Conservation (phyloP, 2,329 filamentous ascomycete genomes). For the Neobulgaria alba region DNA sequence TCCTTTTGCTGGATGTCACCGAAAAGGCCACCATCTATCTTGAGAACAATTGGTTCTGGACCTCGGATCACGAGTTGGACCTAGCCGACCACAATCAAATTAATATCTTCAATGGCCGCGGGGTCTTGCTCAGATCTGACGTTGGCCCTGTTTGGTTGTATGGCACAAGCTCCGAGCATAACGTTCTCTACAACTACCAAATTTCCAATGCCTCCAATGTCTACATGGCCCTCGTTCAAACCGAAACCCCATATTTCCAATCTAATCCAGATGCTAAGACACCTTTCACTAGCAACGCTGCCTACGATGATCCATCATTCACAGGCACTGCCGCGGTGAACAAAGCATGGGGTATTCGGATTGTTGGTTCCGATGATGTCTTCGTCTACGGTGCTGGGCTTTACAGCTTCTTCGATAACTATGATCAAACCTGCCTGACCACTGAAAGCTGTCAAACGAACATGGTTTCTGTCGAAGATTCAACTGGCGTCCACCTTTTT, state of each 20-base stretch:
- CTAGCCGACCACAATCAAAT: constrained; percentile 65
- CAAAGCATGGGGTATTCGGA: constrained; percentile 70
- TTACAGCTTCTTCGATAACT: constrained; percentile 82
- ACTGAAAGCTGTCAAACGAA: constrained; percentile 67
- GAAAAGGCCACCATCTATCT: constrained; percentile 61
- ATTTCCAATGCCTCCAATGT: constrained; percentile 68
- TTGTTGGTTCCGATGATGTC: constrained; percentile 57
- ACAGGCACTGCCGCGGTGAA: constrained; percentile 34
- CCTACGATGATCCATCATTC: constrained; percentile 63
- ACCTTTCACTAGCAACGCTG: constrained; percentile 51
- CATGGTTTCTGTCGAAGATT: constrained; percentile 66
- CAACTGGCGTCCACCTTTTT: constrained; percentile 49
- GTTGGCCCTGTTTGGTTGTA: constrained; percentile 73
- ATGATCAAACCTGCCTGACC: constrained; percentile 59
- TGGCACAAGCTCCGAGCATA: constrained; percentile 63
- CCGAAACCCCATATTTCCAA: constrained; percentile 85
- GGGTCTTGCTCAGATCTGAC: constrained; percentile 56
- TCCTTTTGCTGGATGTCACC: constrained; percentile 60
- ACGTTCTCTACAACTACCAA: constrained; percentile 74
- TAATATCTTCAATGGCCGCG: constrained; percentile 81
- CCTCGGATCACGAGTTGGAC: constrained; percentile 85
- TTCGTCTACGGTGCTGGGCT: constrained; percentile 65
- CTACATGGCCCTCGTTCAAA: constrained; percentile 78
- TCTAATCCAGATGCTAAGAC: constrained; percentile 66
- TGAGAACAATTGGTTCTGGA: constrained; percentile 89